A percentile compares a stretch with the other conserved stretches of the same genome.
phyloP scores from a whole-genome alignment of 345 rosid genomes.

The Eucalyptus shirleyi region DNA sequence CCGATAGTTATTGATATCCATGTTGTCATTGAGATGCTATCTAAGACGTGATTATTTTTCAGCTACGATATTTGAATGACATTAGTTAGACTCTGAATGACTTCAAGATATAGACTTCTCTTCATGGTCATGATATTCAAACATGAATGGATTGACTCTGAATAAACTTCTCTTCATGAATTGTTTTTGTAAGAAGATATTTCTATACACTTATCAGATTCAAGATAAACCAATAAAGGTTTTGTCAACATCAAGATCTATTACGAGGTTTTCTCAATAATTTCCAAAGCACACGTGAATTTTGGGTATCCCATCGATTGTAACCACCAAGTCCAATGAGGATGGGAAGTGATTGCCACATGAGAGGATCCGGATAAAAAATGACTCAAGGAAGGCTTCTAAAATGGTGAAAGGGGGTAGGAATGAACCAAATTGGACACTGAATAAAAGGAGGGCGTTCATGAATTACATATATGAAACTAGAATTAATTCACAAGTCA shows the following conservation, averaged over 20 bases:
- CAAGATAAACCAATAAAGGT: not conserved
- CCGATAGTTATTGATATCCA: not conserved
- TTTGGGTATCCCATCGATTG: not conserved
- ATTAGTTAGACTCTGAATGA: not conserved
- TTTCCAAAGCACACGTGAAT: not conserved
- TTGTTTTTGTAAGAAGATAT: not conserved
- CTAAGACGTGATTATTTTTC: not conserved
- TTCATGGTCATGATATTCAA: not conserved
- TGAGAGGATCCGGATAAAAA: no score
- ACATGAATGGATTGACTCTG: not conserved
- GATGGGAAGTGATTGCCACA: not conserved
- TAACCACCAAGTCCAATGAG: not conserved
- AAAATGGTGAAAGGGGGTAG: not conserved
- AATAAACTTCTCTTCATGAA: not conserved
- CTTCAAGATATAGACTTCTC: not conserved
- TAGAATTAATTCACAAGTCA: not conserved
- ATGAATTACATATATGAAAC: no score
- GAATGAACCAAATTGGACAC: not conserved
- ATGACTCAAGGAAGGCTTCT: not conserved
- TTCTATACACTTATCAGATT: not conserved
- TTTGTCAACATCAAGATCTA: not conserved
- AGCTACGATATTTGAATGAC: not conserved
- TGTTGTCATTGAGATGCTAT: not conserved
- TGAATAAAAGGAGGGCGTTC: no score
- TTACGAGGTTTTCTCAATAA: not conserved